phyloP scores from a whole-genome alignment of 1,139 yeast genomes.

The Lodderomyces parapsilosis region DNA sequence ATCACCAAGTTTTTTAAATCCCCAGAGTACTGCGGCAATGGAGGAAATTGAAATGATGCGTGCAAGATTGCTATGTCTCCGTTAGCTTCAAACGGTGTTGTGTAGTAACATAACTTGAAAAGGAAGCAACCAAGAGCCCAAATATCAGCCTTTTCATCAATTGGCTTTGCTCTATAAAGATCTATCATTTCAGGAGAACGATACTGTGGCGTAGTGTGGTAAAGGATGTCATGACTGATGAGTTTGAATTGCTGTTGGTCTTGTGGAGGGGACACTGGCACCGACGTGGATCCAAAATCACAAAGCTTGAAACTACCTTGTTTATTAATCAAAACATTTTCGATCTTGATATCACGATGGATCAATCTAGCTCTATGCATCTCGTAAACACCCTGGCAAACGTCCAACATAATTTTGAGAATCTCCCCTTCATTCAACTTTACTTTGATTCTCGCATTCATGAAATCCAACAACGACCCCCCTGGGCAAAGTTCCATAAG shows the following conservation, averaged over 20 bases:
- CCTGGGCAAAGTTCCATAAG: constrained; percentile 79
- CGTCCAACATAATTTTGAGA: constrained; percentile 63
- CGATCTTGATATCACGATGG: constrained; percentile 79
- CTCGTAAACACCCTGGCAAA: constrained; percentile 64
- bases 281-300: constrained; percentile 75
- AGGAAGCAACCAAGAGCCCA: constrained; percentile 85
- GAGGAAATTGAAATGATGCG: constrained; percentile 63
- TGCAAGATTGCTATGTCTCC: constrained; percentile 74
- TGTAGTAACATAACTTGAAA: constrained; percentile 74
- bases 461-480: constrained; percentile 67
- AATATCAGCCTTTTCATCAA: constrained; percentile 75
- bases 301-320: constrained; percentile 61
- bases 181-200: constrained; percentile 84
- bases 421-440: constrained; percentile 64
- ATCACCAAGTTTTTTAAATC: constrained; percentile 70
- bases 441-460: constrained; percentile 68
- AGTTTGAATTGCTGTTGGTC: constrained; percentile 59
- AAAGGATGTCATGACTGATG: constrained; percentile 65
- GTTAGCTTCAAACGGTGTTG: constrained; percentile 75
- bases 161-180: constrained; percentile 60
- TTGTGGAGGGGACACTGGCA: constrained; percentile 62
- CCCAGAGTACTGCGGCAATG: constrained; percentile 54
- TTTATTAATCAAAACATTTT: constrained; percentile 66
- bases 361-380: constrained; percentile 66
- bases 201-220: constrained; percentile 82